phyloP scores from a whole-genome alignment of 352 stramenopile species.

The Plasmopara halstedii region DNA sequence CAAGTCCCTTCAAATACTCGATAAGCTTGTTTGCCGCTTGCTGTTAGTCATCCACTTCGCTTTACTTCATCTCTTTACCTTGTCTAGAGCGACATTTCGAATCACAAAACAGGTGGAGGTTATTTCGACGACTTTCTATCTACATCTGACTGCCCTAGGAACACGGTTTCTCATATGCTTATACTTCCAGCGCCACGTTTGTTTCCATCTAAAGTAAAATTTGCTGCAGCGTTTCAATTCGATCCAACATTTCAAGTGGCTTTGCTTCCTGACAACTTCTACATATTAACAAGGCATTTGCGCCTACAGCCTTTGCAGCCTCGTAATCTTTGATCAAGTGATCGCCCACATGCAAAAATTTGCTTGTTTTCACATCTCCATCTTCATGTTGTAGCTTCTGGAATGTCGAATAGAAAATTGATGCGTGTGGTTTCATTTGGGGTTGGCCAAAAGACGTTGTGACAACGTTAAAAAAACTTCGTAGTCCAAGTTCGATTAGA shows the following conservation, averaged over 20 bases:
- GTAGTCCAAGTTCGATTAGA: slow-evolving; percentile 33
- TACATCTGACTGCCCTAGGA: no score
- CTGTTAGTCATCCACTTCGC: no score
- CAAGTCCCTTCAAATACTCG: no score
- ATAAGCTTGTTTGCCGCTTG: no score
- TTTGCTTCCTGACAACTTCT: slow-evolving; percentile 5
- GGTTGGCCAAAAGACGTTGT: slow-evolving; percentile 50
- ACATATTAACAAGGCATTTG: slow-evolving; percentile 33
- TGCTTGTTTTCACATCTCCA: slow-evolving; percentile 1
- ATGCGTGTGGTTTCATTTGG: slow-evolving; percentile 39
- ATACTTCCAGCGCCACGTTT: no score
- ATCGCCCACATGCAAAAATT: slow-evolving; percentile 60
- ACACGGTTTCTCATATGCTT: no score
- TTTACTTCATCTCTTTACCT: no score
- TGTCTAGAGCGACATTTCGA: no score
- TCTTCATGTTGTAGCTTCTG: slow-evolving; percentile 8
- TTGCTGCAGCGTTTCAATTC: slow-evolving; percentile 28
- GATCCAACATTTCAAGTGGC: slow-evolving; percentile 11
- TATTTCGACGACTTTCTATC: no score
- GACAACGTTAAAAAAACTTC: slow-evolving; percentile 42
- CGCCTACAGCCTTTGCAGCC: slow-evolving; percentile 31
- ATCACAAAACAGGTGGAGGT: no score
- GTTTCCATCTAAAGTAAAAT: slow-evolving; percentile 1
- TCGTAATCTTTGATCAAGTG: slow-evolving; percentile 46
- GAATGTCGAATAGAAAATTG: slow-evolving; percentile 60